These are phyloP conservation scores for Chloris gayana DNA, from an alignment of 176 grass and related monocot genomes.

Conservation along the genomic window DNA sequence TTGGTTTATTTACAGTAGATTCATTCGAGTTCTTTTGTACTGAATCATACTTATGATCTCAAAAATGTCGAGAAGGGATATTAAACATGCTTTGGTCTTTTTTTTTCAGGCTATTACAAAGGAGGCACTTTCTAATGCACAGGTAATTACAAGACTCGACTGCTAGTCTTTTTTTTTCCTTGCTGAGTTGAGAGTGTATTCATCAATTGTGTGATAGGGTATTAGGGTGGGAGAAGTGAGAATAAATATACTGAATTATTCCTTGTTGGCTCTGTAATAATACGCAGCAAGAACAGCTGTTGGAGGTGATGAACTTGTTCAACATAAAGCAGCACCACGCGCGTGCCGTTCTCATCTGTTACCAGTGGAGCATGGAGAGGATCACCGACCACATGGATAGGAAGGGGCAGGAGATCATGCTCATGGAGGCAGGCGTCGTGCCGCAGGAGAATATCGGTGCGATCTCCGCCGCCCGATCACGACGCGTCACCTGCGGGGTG, in stretches of 20 bases:
- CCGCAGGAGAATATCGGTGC: neutral
- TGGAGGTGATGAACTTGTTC: constrained; percentile 52
- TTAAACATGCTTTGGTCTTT: neutral
- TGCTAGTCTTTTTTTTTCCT: constrained; percentile 18
- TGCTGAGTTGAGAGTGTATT: neutral
- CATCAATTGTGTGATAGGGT: neutral
- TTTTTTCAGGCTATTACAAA: constrained; percentile 46
- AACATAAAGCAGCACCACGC: constrained; percentile 58
- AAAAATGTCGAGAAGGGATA: neutral
- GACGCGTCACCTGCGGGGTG: constrained; percentile 40
- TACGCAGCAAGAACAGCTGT: constrained; percentile 48
- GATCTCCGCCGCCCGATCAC: neutral
- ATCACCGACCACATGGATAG: constrained; percentile 44
- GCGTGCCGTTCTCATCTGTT: constrained; percentile 43
- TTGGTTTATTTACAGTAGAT: too few relatives aligned
- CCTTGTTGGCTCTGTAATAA: neutral
- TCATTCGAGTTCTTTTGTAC: too few relatives aligned
- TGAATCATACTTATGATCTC: neutral
- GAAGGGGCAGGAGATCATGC: constrained; percentile 50
- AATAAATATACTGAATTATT: neutral
- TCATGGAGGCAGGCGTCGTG: constrained; percentile 44
- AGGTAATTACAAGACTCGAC: constrained; percentile 29
- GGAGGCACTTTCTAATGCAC: constrained; percentile 27
- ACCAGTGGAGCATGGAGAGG: constrained; percentile 51
- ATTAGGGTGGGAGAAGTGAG: neutral